Evolutionary conservation across 345 rosid genomes (phyloP).

Genomic region (Kandelia obovata): DNA sequence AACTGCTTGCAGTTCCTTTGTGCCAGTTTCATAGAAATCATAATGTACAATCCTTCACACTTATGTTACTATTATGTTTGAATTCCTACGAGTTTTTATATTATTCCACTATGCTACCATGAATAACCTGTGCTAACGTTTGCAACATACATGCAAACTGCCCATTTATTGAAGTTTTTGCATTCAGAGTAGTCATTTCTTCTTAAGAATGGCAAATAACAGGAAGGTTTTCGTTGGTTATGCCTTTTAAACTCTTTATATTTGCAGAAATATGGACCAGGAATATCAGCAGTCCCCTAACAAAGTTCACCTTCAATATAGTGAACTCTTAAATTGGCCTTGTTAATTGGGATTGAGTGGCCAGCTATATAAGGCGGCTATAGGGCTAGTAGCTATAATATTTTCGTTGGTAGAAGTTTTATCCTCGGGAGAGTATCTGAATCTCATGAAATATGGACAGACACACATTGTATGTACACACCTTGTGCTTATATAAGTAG

Average conservation of each 20-base stretch:
- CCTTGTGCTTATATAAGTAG: slow-evolving; percentile 2
- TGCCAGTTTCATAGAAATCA: slow-evolving; percentile 68
- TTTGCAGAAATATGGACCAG: slow-evolving; percentile 68
- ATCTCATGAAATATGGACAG: slow-evolving; percentile 2
- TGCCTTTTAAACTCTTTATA: background rate
- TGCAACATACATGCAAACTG: too few species aligned
- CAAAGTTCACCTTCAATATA: slow-evolving; percentile 69
- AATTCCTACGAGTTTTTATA: background rate
- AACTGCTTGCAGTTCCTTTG: slow-evolving; percentile 80
- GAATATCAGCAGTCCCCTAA: slow-evolving; percentile 78
- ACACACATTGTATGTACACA: slow-evolving; percentile 4
- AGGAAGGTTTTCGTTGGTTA: slow-evolving; percentile 4
- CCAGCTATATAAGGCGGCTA: background rate
- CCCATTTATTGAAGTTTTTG: too few species aligned
- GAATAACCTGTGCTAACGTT: too few species aligned
- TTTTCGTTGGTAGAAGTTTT: background rate
- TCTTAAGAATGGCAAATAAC: background rate
- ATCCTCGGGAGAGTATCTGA: background rate
- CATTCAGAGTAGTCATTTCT: too few species aligned
- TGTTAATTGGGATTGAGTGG: background rate
- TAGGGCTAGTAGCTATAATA: background rate
- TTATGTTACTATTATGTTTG: background rate
- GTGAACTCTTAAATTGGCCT: slow-evolving; percentile 31
- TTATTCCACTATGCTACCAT: background rate
- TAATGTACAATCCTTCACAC: slow-evolving; percentile 40